A percentile compares a stretch with the other conserved stretches of the same genome.
These are phyloP conservation scores for Moesziomyces parantarcticus DNA, from an alignment of 1,284 basidiomycete genomes.

Conservation along the genomic window DNA sequence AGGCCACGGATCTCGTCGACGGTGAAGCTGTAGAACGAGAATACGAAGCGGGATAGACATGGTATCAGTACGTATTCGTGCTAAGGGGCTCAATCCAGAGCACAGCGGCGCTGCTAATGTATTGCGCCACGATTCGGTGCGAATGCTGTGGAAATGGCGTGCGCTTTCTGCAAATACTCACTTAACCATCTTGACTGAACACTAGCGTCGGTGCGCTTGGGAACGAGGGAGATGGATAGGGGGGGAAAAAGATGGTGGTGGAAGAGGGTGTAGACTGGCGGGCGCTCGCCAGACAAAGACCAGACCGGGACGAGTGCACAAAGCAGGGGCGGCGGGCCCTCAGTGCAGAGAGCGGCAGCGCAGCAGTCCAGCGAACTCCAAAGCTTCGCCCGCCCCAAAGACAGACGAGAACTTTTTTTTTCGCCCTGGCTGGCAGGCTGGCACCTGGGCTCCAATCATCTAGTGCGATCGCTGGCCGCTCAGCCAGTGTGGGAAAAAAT, in stretches of 20 bases:
- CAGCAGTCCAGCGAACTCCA: no score
- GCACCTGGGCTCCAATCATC: background rate
- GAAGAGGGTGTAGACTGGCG: slow-evolving; percentile 11
- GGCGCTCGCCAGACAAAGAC: slow-evolving; percentile 8
- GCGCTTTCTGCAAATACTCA: slow-evolving; percentile 24
- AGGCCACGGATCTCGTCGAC: slow-evolving; percentile 81
- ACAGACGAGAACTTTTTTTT: background rate
- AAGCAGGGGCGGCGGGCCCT: no score
- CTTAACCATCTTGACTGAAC: slow-evolving; percentile 58
- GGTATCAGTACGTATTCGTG: slow-evolving; percentile 18
- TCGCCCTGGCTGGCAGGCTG: no score
- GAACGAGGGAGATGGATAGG: slow-evolving; percentile 43
- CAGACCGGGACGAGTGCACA: slow-evolving; percentile 2
- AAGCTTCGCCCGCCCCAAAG: background rate
- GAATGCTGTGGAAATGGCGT: no score
- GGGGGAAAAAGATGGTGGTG: slow-evolving; percentile 24
- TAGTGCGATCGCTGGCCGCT: background rate
- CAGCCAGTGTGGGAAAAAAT: background rate
- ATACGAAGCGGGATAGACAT: background rate
- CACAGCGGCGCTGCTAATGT: no score
- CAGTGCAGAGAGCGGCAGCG: background rate
- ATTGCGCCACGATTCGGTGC: no score
- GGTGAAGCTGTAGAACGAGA: slow-evolving; percentile 68
- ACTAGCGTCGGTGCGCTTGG: slow-evolving; percentile 46
- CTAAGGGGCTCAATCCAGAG: no score